Evolutionary conservation across 768 basidiomycete species (phyloP).

Genomic region (Guyanaporus albipodus): DNA sequence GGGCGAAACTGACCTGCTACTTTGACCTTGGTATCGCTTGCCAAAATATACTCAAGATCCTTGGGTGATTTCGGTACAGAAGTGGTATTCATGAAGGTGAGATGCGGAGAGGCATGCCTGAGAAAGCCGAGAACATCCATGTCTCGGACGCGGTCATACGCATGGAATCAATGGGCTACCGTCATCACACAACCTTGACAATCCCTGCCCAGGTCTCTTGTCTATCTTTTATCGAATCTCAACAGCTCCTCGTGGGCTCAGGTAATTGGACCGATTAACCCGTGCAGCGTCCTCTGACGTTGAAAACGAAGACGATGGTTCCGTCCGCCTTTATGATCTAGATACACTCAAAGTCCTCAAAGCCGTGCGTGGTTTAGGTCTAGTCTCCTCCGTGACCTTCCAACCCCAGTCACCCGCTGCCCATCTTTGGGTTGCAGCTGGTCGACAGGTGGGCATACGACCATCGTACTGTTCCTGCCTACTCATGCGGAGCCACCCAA

Average conservation of each 20-base stretch:
- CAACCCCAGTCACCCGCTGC: slow-evolving; percentile 39
- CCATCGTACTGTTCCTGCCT: background rate
- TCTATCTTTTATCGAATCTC: slow-evolving; percentile 46
- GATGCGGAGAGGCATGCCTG: no score
- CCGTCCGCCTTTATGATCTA: slow-evolving; percentile 60
- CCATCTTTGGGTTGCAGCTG: slow-evolving; percentile 65
- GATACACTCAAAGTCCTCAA: slow-evolving; percentile 57
- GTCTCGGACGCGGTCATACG: background rate
- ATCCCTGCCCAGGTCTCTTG: slow-evolving; percentile 53
- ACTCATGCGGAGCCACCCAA: slow-evolving; percentile 1
- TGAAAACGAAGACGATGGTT: slow-evolving; percentile 56
- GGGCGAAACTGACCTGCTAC: slow-evolving; percentile 67
- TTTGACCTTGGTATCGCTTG: slow-evolving; percentile 79
- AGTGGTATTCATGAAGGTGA: slow-evolving; percentile 29
- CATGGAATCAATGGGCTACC: slow-evolving; percentile 9
- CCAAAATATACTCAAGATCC: slow-evolving; percentile 53
- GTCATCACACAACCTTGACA: slow-evolving; percentile 27
- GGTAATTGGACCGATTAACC: slow-evolving; percentile 39
- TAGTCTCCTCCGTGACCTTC: slow-evolving; percentile 62
- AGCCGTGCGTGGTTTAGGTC: slow-evolving; percentile 56
- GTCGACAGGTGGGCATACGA: slow-evolving; percentile 42
- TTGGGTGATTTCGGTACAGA: slow-evolving; percentile 45
- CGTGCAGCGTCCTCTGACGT: background rate
- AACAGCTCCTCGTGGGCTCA: slow-evolving; percentile 57
- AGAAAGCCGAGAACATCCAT: no score